These are phyloP conservation scores for Yamadazyma ubonensis DNA, from an alignment of 805 yeast genomes.

Conservation along the genomic window DNA sequence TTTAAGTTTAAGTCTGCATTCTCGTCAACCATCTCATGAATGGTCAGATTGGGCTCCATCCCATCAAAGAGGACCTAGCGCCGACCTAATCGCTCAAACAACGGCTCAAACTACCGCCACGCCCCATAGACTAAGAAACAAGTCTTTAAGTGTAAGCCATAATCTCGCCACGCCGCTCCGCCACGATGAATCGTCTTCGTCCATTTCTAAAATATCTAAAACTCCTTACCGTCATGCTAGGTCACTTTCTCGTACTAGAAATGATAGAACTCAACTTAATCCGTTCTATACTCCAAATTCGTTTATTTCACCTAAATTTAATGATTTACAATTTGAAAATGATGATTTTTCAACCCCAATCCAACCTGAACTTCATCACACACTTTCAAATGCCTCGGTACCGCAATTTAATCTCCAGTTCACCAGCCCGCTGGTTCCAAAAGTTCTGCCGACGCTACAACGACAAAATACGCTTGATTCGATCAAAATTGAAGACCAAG, in stretches of 20 bases:
- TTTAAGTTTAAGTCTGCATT: background rate
- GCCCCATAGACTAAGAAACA: constrained; percentile 36
- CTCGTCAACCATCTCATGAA: background rate
- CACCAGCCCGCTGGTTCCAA: constrained; percentile 6
- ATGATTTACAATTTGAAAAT: constrained; percentile 18
- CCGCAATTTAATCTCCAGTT: constrained; percentile 13
- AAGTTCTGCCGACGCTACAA: constrained; percentile 17
- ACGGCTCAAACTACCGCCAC: constrained; percentile 21
- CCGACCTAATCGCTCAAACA: constrained; percentile 3
- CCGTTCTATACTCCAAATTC: constrained; percentile 32
- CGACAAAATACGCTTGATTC: constrained; percentile 31
- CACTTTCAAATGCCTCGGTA: background rate
- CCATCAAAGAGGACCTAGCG: too few relatives aligned
- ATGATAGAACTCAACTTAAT: constrained; percentile 27
- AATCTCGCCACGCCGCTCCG: constrained; percentile 16
- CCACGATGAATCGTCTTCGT: constrained; percentile 7
- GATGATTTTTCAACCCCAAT: constrained; percentile 26
- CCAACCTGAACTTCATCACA: constrained; percentile 17
- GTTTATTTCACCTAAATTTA: constrained; percentile 25
- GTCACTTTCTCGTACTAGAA: constrained; percentile 39
- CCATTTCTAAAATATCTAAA: constrained; percentile 25
- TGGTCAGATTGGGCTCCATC: too few relatives aligned
- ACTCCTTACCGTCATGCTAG: constrained; percentile 42
- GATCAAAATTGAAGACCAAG: constrained; percentile 37
- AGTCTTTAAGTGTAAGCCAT: constrained; percentile 29